phyloP scores from a whole-genome alignment of 495 filamentous ascomycete genomes.

The Neurospora sp. region DNA sequence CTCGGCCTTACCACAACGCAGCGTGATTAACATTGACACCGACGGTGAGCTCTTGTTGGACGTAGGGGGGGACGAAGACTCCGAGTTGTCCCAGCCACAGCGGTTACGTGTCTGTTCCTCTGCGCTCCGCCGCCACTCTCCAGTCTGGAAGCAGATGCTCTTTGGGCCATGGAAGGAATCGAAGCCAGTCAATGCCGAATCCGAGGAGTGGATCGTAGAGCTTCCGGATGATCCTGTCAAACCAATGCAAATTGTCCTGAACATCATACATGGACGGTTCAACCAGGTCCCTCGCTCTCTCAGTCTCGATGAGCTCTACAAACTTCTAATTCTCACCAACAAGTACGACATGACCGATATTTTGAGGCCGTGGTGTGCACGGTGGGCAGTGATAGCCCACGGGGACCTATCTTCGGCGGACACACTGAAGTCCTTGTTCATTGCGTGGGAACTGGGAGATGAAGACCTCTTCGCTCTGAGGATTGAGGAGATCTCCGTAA shows the following conservation, averaged over 20 bases:
- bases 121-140: conserved; percentile 12
- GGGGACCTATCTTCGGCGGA: background rate
- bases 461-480: background rate
- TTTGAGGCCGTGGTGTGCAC: conserved; percentile 12
- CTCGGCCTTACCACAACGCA: background rate
- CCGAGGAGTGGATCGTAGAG: conserved; percentile 11
- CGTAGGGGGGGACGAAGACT: background rate
- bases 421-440: background rate
- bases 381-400: conserved; percentile 2
- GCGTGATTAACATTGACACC: background rate
- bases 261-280: conserved; percentile 19
- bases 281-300: conserved; percentile 7
- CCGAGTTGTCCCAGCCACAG: background rate
- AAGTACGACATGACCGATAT: conserved; percentile 19
- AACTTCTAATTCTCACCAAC: conserved; percentile 18
- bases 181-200: conserved; percentile 7
- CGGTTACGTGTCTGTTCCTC: conserved; percentile 18
- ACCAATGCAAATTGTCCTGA: conserved; percentile 3
- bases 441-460: background rate
- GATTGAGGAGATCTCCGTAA: background rate
- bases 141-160: conserved; percentile 21
- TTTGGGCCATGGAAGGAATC: conserved; percentile 18
- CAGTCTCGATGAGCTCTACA: conserved; percentile 11
- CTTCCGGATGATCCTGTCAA: conserved; percentile 15
- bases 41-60: conserved; percentile 5